Evolutionary conservation across 371 early-diverging fungal genomes (phyloP).

Genomic region (Fennellomyces sp.): DNA sequence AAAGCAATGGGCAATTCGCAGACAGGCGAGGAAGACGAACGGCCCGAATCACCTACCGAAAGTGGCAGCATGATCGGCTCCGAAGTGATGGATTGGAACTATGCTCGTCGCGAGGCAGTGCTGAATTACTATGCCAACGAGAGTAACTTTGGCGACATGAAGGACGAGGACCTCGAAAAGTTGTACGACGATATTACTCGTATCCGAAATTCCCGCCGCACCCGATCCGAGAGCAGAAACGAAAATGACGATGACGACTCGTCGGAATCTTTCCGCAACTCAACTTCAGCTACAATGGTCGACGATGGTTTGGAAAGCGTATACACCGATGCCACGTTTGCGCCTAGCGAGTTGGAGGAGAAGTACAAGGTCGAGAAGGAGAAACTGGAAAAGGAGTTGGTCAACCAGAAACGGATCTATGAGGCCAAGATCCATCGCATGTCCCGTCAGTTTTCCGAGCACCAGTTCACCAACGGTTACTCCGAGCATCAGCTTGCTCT

Average conservation of each 20-base stretch:
- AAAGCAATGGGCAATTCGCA: slow-evolving; percentile 8
- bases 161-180: slow-evolving; percentile 66
- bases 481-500: slow-evolving; percentile 31
- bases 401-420: slow-evolving; percentile 55
- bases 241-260: slow-evolving; percentile 15
- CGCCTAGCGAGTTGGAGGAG: slow-evolving; percentile 45
- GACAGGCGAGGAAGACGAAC: slow-evolving; percentile 30
- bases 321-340: slow-evolving; percentile 35
- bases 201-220: slow-evolving; percentile 52
- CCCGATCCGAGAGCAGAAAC: slow-evolving; percentile 47
- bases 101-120: slow-evolving; percentile 76
- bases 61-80: slow-evolving; percentile 20
- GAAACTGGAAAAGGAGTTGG: slow-evolving; percentile 53
- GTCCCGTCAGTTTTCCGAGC: slow-evolving; percentile 34
- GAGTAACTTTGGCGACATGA: slow-evolving; percentile 49
- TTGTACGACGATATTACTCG: slow-evolving; percentile 63
- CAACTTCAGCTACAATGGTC: slow-evolving; percentile 17
- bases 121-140: slow-evolving; percentile 55
- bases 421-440: slow-evolving; percentile 59
- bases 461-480: slow-evolving; percentile 3
- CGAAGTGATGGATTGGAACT: slow-evolving; percentile 82
- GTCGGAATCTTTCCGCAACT: slow-evolving; percentile 6
- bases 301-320: slow-evolving; percentile 50
- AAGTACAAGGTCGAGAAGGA: slow-evolving; percentile 56
- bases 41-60: slow-evolving; percentile 63